These are phyloP conservation scores for Ramularia endophylla DNA, from an alignment of 2,329 filamentous ascomycete species.

Conservation along the genomic window DNA sequence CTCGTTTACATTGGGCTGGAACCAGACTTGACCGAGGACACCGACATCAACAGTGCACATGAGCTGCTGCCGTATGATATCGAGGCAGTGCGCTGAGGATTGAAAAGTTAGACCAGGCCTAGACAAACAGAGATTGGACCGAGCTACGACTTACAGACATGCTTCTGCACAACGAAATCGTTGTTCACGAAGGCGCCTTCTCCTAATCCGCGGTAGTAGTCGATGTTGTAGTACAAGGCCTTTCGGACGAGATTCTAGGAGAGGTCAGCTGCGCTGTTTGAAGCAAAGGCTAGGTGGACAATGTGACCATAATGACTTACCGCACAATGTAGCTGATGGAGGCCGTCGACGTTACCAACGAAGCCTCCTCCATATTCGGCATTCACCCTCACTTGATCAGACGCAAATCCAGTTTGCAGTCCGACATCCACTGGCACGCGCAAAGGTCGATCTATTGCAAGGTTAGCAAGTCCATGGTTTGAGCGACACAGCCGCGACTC, in stretches of 20 bases:
- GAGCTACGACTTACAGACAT: conserved; percentile 47
- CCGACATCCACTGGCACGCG: conserved; percentile 13
- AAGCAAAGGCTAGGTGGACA: too few species aligned
- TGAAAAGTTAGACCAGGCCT: not conserved
- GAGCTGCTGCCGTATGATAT: conserved; percentile 57
- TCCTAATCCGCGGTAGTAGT: conserved; percentile 50
- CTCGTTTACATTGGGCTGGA: conserved; percentile 35
- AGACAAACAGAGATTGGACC: not conserved
- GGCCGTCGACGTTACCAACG: conserved; percentile 51
- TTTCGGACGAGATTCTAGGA: conserved; percentile 57
- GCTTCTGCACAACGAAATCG: conserved; percentile 49
- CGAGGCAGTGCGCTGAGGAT: conserved; percentile 51
- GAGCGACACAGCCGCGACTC: not conserved
- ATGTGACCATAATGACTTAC: conserved; percentile 5
- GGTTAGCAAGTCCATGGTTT: not conserved
- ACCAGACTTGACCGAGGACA: conserved; percentile 59
- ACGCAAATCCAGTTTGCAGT: conserved; percentile 43
- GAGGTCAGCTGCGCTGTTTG: too few species aligned
- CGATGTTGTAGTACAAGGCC: conserved; percentile 54
- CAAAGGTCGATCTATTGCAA: conserved; percentile 7
- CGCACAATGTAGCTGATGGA: conserved; percentile 55
- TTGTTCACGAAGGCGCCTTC: conserved; percentile 52
- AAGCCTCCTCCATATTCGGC: conserved; percentile 54
- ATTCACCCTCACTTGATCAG: conserved; percentile 51
- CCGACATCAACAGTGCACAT: conserved; percentile 59